Evolutionary conservation across 345 rosid species (phyloP), one percentile per base, ranked within the genome.

Genomic region (rapeseed (Brassica napus)): DNA sequence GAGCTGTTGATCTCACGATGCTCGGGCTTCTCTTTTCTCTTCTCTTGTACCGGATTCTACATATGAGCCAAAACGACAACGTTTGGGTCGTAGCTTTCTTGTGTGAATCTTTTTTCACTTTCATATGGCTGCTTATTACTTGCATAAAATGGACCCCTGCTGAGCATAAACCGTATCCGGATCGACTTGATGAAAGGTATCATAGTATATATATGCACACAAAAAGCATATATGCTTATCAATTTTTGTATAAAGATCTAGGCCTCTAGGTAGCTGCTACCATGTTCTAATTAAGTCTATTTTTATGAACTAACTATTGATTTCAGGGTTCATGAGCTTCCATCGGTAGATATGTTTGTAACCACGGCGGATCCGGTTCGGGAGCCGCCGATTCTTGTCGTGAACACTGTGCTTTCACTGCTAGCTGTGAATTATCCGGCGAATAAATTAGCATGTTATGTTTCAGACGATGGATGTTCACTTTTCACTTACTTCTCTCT

Each of bases 381-480:
- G 35, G 84, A 81, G 64, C 81, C 81, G 6, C 77, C 80, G 4
- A 65, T 65, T 55, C 42, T 82, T 2, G 79, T 77, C 0, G 64
- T 82, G n/a, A 85, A 85, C 78, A 82, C 87, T 0, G 68, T 85
- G 42, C 75, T 85, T 12, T 85, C 92, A 0, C 63, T 90, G 52
- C 2, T 87, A 83, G 92, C 92, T 0, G 83, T 88, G 8, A 89
- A 90, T 57, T 90, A 88, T 79, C 92, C 90, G 4, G 83, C 83
- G 1, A 61, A 82, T 39, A 87, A 83, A 80, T 66, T 87, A 1
- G 88, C 90, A 8, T 87, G 88, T 83, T 88, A 86, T 54, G 86
- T 90, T 0, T 89, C 91, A 0, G 90, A 89, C 5, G 89, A 88
- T 14, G 88, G 90, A 71, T 87, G 91, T 73, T 93, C 97, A 5